Evolutionary conservation across 441 rosid genomes (phyloP).

Genomic region (Capsella rubella): DNA sequence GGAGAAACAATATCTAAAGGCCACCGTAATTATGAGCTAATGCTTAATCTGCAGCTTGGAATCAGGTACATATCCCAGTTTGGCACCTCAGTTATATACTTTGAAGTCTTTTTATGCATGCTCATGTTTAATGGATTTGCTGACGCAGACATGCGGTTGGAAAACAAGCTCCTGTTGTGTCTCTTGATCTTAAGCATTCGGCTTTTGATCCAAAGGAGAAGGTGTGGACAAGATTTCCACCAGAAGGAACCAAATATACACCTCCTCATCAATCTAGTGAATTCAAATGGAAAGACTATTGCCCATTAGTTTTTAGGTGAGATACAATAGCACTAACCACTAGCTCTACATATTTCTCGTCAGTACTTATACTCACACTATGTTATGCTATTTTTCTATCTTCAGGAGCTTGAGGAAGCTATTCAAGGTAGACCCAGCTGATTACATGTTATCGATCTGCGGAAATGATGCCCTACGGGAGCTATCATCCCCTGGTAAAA

Average conservation of each 20-base stretch:
- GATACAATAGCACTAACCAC: constrained; percentile 9
- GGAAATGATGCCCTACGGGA: constrained; percentile 78
- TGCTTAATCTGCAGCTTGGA: constrained; percentile 59
- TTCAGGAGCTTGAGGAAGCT: constrained; percentile 69
- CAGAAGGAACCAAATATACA: constrained; percentile 74
- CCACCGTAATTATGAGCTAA: constrained; percentile 55
- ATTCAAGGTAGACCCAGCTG: constrained; percentile 78
- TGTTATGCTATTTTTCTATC: constrained; percentile 11
- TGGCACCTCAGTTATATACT: neutral
- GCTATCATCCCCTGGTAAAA: constrained; percentile 89
- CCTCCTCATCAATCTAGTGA: constrained; percentile 79
- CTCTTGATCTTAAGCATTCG: constrained; percentile 68
- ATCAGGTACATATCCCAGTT: constrained; percentile 44
- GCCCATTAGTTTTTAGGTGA: constrained; percentile 80
- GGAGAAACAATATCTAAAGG: constrained; percentile 57
- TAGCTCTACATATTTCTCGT: constrained; percentile 1
- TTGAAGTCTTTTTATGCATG: neutral
- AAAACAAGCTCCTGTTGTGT: constrained; percentile 63
- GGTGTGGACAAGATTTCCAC: constrained; percentile 76
- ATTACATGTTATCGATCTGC: constrained; percentile 76
- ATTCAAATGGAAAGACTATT: constrained; percentile 82
- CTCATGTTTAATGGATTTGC: neutral
- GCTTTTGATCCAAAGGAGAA: constrained; percentile 82
- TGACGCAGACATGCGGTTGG: constrained; percentile 70
- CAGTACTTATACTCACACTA: constrained; percentile 8